Base-by-base conservation (phyloP, 257 asterid genomes). In the Buddleja alternifolia region DNA sequence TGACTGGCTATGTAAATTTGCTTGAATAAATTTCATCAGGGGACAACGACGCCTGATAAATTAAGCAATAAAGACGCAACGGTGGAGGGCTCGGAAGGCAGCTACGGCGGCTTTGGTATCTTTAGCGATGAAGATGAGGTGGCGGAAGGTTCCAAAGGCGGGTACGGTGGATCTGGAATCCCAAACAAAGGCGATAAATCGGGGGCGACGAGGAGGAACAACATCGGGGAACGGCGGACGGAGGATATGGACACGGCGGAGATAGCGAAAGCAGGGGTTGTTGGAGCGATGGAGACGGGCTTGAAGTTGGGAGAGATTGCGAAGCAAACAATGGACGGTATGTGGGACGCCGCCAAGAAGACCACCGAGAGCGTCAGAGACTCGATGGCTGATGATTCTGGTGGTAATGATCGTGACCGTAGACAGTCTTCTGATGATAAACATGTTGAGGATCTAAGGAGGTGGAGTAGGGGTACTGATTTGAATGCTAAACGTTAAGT, bases 281-380 rank as follows among this genome's bases (percentile, higher is more conserved):
- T 17, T 7, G 77, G 69, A 63, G 82, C 77, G 2, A 34, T 82
- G 74, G 91, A 85, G 10, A 44, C 80, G 25, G 84, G 80, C 42
- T 14, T 78, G 69, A 74, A 73, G 23, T 10, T 83, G 4, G 86
- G 86, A 17, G 86, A 75, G n/a, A 58, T 67, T 16, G 85, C 81
- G 10, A 85, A 85, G 65, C 63, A 67, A 40, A 41, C 78, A 0
- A 12, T 71, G 78, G 84, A 81, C 45, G 77, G 71, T 0, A 72
- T 81, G 21, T 77, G 76, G 84, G 87, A 77, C 14, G 83, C 76
- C 0, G 66, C 83, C 15, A 67, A 64, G 66, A 71, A 77, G 61
- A 77, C 84, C 0, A 50, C 81, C 8, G 78, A 75, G 15, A 69
- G 40, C 1, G 70, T 75, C 1, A 76, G 57, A 16, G 85, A 77